These are phyloP conservation scores for Calocybe cyanea DNA, from an alignment of 768 basidiomycete genomes.

Conservation along the genomic window DNA sequence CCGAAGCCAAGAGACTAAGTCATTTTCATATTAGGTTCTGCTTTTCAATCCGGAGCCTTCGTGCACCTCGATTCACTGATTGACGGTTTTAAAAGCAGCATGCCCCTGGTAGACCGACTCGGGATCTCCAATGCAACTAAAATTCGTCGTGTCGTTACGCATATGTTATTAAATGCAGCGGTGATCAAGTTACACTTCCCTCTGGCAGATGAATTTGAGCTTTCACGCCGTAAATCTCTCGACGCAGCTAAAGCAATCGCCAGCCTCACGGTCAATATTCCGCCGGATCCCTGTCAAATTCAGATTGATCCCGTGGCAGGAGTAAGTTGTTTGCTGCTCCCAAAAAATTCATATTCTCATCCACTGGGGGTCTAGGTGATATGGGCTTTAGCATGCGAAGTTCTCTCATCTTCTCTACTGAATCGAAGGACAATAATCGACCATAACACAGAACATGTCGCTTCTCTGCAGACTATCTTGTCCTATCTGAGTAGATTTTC, in stretches of 20 bases:
- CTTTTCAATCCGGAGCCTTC: slow-evolving; percentile 4
- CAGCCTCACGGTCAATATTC: not conserved
- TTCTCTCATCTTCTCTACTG: not conserved
- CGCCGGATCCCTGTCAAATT: not conserved
- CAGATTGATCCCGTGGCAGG: slow-evolving; percentile 7
- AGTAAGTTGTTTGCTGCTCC: not conserved
- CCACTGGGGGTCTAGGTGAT: not conserved
- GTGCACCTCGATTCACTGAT: slow-evolving; percentile 7
- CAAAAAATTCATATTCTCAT: not conserved
- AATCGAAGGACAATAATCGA: not conserved
- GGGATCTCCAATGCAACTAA: not conserved
- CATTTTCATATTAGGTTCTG: not conserved
- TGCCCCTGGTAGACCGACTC: not conserved
- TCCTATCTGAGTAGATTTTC: not conserved
- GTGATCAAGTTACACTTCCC: slow-evolving; percentile 5
- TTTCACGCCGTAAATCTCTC: not conserved
- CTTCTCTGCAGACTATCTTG: not conserved
- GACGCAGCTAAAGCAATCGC: slow-evolving; percentile 5
- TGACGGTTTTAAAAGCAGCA: not conserved
- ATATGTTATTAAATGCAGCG: not conserved
- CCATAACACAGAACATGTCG: slow-evolving; percentile 10
- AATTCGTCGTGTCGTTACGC: not conserved
- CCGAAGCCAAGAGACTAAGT: not conserved
- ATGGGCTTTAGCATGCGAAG: not conserved
- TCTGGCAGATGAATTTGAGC: not conserved